These are phyloP conservation scores for Phaseolus coccineus DNA, from an alignment of 331 rosid species.

Conservation along the genomic window DNA sequence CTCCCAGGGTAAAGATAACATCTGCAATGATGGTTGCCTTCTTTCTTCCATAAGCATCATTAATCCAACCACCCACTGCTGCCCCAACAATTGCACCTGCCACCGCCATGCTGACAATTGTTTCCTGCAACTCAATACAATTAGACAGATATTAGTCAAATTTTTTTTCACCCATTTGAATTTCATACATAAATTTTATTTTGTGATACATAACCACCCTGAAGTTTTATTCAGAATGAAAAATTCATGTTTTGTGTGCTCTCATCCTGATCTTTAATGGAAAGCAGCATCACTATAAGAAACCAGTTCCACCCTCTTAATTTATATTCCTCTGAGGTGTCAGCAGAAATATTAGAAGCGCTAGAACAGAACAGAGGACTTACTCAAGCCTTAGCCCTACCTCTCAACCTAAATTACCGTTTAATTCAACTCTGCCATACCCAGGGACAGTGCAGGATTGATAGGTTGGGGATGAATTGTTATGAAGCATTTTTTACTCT, in stretches of 20 bases:
- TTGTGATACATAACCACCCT: background rate
- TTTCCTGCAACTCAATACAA: constrained; percentile 50
- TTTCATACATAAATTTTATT: background rate
- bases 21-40: constrained; percentile 57
- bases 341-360: constrained; percentile 12
- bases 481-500: background rate
- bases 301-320: background rate
- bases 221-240: background rate
- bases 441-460: background rate
- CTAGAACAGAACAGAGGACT: constrained; percentile 35
- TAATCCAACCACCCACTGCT: constrained; percentile 52
- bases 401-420: constrained; percentile 20
- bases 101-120: constrained; percentile 55
- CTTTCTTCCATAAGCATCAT: constrained; percentile 52
- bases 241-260: background rate
- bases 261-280: background rate
- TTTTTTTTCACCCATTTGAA: background rate
- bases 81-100: constrained; percentile 56
- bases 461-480: background rate
- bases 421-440: constrained; percentile 34
- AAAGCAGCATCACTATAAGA: background rate
- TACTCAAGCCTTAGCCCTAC: constrained; percentile 37
- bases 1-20: constrained; percentile 53
- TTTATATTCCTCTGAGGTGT: constrained; percentile 1
- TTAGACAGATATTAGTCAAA: background rate